Percentiles rank a stretch among this genome's conserved stretches.
These are phyloP conservation scores for Flaveria brownii DNA, from an alignment of 129 eudicot genomes.

Conservation along the genomic window DNA sequence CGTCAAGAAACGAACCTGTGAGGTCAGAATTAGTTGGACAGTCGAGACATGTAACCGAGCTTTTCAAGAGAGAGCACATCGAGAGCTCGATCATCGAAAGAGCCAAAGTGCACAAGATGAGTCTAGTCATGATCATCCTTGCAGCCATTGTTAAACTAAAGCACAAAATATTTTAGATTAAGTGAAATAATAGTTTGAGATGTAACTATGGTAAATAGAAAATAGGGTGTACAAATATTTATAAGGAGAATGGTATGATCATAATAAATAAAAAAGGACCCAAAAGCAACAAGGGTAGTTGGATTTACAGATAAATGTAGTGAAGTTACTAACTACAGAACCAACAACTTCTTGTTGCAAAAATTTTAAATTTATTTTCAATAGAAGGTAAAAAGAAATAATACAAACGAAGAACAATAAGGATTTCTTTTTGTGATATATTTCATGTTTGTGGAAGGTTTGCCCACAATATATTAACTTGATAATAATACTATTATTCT, in stretches of 20 bases:
- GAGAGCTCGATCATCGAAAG: slow-evolving; percentile 43
- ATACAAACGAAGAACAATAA: background rate
- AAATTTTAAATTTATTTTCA: background rate
- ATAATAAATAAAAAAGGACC: slow-evolving; percentile 44
- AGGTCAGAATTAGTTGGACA: slow-evolving; percentile 25
- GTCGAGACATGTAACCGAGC: slow-evolving; percentile 55
- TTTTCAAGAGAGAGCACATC: slow-evolving; percentile 45
- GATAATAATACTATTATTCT: no score
- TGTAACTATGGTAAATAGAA: slow-evolving; percentile 1
- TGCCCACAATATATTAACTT: no score
- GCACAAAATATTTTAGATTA: background rate
- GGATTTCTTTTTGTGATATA: background rate
- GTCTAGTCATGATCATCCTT: slow-evolving; percentile 27
- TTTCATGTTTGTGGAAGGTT: background rate
- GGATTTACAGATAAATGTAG: slow-evolving; percentile 22
- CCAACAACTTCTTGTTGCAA: slow-evolving; percentile 32
- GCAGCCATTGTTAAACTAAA: slow-evolving; percentile 11
- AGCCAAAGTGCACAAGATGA: slow-evolving; percentile 39
- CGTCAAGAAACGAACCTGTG: slow-evolving; percentile 24
- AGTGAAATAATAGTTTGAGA: slow-evolving; percentile 2
- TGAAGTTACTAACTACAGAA: slow-evolving; percentile 25
- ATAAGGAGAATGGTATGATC: slow-evolving; percentile 28
- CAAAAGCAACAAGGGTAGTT: slow-evolving; percentile 35
- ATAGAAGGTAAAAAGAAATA: background rate
- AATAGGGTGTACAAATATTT: slow-evolving; percentile 17